These are phyloP conservation scores for Arabidopsis hybrid DNA, from an alignment of 441 rosid genomes.

Conservation along the genomic window DNA sequence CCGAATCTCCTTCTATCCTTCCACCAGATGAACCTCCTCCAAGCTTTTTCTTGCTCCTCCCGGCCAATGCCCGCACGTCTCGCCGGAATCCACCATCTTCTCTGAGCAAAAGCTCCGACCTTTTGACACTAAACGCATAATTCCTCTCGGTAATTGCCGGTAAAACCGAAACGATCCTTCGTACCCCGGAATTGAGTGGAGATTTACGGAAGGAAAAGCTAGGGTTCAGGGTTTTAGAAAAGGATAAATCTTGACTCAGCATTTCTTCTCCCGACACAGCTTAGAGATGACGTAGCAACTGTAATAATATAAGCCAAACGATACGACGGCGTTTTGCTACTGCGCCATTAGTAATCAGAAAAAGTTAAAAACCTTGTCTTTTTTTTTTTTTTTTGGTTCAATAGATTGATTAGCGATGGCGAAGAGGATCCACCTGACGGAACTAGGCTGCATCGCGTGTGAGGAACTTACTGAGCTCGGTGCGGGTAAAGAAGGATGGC, in stretches of 20 bases:
- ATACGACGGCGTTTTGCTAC: constrained; percentile 21
- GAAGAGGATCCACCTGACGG: constrained; percentile 71
- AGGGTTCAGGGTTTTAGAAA: constrained; percentile 84
- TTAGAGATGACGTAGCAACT: constrained; percentile 10
- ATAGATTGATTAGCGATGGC: constrained; percentile 46
- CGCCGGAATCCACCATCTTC: constrained; percentile 46
- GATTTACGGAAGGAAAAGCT: constrained; percentile 37
- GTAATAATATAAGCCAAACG: not conserved
- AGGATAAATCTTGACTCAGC: constrained; percentile 56
- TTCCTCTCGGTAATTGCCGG: constrained; percentile 23
- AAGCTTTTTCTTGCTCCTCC: constrained; percentile 83
- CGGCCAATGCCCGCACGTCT: constrained; percentile 72
- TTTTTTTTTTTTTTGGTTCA: not conserved
- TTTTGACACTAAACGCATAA: constrained; percentile 8
- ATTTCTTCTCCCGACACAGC: constrained; percentile 41
- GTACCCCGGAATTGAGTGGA: constrained; percentile 30
- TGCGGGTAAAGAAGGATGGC: constrained; percentile 95
- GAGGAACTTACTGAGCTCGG: constrained; percentile 82
- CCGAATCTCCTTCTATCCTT: constrained; percentile 63
- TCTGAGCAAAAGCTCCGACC: constrained; percentile 37
- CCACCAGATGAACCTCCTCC: constrained; percentile 65
- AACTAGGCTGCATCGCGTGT: constrained; percentile 86
- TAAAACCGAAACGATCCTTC: constrained; percentile 21
- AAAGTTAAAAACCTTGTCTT: not conserved
- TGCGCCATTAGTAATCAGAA: not conserved